phyloP scores from a whole-genome alignment of 495 filamentous ascomycete genomes.

The Penicillium desertorum region DNA sequence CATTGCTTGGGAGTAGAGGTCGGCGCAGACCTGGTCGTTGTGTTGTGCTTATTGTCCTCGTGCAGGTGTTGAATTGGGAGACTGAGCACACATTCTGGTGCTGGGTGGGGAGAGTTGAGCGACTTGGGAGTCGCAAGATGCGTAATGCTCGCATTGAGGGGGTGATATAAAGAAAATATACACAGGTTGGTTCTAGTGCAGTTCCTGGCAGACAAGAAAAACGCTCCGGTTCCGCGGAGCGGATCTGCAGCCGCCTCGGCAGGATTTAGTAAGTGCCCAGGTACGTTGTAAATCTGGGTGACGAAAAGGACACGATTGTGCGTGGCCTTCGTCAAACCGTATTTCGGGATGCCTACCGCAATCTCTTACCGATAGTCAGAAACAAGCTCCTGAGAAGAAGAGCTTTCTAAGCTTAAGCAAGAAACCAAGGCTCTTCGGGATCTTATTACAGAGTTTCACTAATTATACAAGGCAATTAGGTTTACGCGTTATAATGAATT shows the following conservation, averaged over 20 bases:
- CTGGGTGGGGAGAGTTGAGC: slow-evolving; percentile 3
- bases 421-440: too few relatives aligned
- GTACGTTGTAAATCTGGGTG: too few relatives aligned
- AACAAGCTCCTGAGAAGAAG: too few relatives aligned
- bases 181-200: background rate
- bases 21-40: slow-evolving; percentile 8
- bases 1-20: slow-evolving; percentile 12
- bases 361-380: too few relatives aligned
- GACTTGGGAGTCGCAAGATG: slow-evolving; percentile 21
- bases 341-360: too few relatives aligned
- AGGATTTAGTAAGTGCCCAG: background rate
- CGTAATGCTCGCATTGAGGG: slow-evolving; percentile 20
- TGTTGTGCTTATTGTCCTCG: slow-evolving; percentile 19
- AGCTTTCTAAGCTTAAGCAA: too few relatives aligned
- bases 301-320: too few relatives aligned
- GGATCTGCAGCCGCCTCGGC: slow-evolving; percentile 20
- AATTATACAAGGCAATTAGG: too few relatives aligned
- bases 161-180: background rate
- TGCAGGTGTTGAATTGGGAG: background rate
- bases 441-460: too few relatives aligned
- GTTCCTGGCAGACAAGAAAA: slow-evolving; percentile 2
- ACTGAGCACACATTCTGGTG: slow-evolving; percentile 1
- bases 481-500: too few relatives aligned
- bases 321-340: too few relatives aligned
- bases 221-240: slow-evolving; percentile 17